Evolutionary conservation across 2,329 filamentous ascomycete genomes (phyloP).

Genomic region (Aspergillus sp.): DNA sequence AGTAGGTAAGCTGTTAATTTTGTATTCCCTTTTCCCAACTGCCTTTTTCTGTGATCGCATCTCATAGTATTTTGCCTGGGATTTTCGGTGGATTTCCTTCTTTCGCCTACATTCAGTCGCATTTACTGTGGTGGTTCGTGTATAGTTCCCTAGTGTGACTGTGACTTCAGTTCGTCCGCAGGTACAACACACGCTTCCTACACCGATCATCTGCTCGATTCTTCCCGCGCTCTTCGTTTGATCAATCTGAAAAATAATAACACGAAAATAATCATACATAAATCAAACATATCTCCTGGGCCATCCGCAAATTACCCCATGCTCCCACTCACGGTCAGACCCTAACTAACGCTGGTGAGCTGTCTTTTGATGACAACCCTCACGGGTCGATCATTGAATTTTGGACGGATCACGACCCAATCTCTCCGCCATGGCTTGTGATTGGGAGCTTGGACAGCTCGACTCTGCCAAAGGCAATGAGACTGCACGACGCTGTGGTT

Average conservation of each 20-base stretch:
- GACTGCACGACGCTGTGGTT: slow-evolving; percentile 19
- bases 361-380: slow-evolving; percentile 17
- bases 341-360: slow-evolving; percentile 15
- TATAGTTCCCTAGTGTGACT: not conserved
- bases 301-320: not conserved
- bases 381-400: slow-evolving; percentile 17
- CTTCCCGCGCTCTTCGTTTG: not conserved
- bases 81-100: no score
- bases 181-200: not conserved
- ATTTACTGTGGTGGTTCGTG: not conserved
- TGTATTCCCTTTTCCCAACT: no score
- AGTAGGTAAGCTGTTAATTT: no score
- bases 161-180: not conserved
- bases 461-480: slow-evolving; percentile 10
- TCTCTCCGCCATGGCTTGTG: slow-evolving; percentile 10
- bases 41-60: no score
- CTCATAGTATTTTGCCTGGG: no score
- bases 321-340: slow-evolving; percentile 3
- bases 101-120: no score
- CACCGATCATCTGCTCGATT: not conserved
- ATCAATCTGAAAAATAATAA: not conserved
- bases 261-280: not conserved
- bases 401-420: slow-evolving; percentile 18
- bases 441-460: slow-evolving; percentile 13
- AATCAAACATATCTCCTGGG: not conserved